phyloP scores from a whole-genome alignment of 768 basidiomycete species.

The Gautieria morchelliformis region DNA sequence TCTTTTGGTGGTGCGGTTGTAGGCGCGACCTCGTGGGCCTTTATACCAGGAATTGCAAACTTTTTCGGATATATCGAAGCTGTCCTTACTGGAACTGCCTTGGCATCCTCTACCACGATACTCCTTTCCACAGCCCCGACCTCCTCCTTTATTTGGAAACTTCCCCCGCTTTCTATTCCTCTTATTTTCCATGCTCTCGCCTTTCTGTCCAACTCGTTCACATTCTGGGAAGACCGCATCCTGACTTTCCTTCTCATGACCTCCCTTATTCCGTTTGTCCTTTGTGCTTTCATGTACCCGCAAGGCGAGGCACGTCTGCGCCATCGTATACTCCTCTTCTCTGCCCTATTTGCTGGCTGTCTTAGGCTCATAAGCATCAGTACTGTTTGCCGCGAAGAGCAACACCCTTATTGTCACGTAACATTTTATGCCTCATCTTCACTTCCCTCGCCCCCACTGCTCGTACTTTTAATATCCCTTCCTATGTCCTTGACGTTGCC shows the following conservation, averaged over 20 bases:
- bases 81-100: conserved; percentile 26
- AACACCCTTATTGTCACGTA: conserved; percentile 79
- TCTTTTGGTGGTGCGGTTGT: not conserved
- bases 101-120: conserved; percentile 38
- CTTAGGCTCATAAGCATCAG: conserved; percentile 70
- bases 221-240: conserved; percentile 92
- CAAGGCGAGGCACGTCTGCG: conserved; percentile 48
- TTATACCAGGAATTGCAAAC: not conserved
- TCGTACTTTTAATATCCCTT: conserved; percentile 48
- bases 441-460: conserved; percentile 51
- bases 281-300: conserved; percentile 59
- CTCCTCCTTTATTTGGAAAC: conserved; percentile 15
- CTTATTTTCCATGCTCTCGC: conserved; percentile 61
- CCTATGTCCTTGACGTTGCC: conserved; percentile 52
- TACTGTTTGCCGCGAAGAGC: conserved; percentile 92
- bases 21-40: not conserved
- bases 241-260: conserved; percentile 64
- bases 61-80: not conserved
- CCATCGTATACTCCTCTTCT: conserved; percentile 65
- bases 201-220: conserved; percentile 92
- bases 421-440: conserved; percentile 80
- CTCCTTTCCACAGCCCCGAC: conserved; percentile 28
- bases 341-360: conserved; percentile 52
- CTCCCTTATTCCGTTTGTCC: conserved; percentile 49
- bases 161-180: conserved; percentile 14